Percentiles rank a stretch among this genome's conserved stretches.
phyloP scores from a whole-genome alignment of 257 asterid species.

The Solanum medicagineum region DNA sequence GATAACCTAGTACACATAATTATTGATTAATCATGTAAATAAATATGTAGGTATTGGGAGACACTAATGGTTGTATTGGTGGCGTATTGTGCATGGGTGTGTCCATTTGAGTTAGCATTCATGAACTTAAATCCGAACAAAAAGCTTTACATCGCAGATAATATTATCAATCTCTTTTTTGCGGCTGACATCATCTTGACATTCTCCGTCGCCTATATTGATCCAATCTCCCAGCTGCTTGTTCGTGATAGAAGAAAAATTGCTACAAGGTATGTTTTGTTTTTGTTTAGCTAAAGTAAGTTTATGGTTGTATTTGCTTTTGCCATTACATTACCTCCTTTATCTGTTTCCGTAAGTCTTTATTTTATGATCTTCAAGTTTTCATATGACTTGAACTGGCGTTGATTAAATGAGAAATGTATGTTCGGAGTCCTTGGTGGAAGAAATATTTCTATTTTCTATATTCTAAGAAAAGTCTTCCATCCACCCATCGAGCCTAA shows the following conservation, averaged over 20 bases:
- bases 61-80: slow-evolving; percentile 63
- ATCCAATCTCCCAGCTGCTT: slow-evolving; percentile 58
- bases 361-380: background rate
- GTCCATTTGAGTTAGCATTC: slow-evolving; percentile 74
- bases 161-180: slow-evolving; percentile 50
- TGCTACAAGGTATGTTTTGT: slow-evolving; percentile 36
- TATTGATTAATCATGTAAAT: background rate
- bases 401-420: background rate
- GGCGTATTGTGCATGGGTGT: slow-evolving; percentile 71
- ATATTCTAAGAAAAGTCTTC: background rate
- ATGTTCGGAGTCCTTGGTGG: background rate
- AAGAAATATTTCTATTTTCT: background rate
- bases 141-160: slow-evolving; percentile 44
- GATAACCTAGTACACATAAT: too few species aligned
- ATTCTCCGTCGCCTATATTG: slow-evolving; percentile 71
- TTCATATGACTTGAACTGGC: background rate
- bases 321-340: too few species aligned
- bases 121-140: slow-evolving; percentile 18
- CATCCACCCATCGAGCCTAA: background rate
- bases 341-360: background rate
- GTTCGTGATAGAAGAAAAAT: slow-evolving; percentile 40
- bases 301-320: background rate
- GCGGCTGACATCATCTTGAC: slow-evolving; percentile 58
- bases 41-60: slow-evolving; percentile 76
- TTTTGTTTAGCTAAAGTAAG: background rate